Conservation (phyloP, 345 rosid species). For the Brassica juncea region DNA sequence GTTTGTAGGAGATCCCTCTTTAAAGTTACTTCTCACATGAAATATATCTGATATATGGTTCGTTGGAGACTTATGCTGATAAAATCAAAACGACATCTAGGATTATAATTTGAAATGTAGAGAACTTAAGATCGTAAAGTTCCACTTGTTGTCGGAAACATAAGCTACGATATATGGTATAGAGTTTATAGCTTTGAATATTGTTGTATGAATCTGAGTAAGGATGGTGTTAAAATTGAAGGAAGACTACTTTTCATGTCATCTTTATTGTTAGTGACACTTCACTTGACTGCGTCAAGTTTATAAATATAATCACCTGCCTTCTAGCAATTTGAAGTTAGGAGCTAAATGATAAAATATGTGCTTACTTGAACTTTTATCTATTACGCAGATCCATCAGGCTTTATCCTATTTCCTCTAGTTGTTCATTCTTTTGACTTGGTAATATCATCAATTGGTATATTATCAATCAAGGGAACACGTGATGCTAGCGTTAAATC, state of each 20-base stretch:
- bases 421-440: constrained; percentile 98
- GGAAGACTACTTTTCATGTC: constrained; percentile 22
- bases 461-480: constrained; percentile 82
- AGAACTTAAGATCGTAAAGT: not conserved
- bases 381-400: constrained; percentile 86
- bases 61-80: constrained; percentile 5
- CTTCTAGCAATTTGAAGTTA: not conserved
- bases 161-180: not conserved
- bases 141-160: not conserved
- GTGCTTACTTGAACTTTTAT: not conserved
- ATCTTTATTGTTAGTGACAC: not conserved
- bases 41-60: constrained; percentile 17
- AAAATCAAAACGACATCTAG: not conserved
- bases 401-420: constrained; percentile 96
- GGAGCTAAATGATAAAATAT: not conserved
- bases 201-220: not conserved
- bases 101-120: not conserved
- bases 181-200: not conserved
- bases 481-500: constrained; percentile 75
- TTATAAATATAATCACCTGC: not conserved
- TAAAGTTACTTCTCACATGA: constrained; percentile 18
- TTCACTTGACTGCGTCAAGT: not conserved
- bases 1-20: constrained; percentile 44
- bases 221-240: not conserved
- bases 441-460: constrained; percentile 86